Base-by-base conservation (phyloP, 2,329 filamentous ascomycete species). In the Colletotrichum karsti region DNA sequence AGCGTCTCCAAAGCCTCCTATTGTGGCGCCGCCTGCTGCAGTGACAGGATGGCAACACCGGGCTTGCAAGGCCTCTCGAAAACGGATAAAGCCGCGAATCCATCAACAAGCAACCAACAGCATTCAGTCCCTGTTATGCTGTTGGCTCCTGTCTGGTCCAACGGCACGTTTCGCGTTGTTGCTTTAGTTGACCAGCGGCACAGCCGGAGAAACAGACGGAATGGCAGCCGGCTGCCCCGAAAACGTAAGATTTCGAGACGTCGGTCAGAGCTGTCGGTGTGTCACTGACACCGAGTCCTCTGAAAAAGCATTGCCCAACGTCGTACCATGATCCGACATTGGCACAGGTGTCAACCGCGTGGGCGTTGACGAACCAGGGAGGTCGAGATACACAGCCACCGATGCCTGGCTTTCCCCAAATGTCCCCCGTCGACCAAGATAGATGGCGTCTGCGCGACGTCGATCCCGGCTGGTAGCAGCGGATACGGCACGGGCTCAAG, bases 381-480 rank as follows among this genome's bases (percentile, higher is more conserved):
- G 51, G 10, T 44, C 30, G 46, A 35, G 24, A 48, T 15, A 44
- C 58, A 51, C 18, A 63, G 12, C 26, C 41, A 50, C 13, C 35
- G n/a, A 39, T 55, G 33, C 15, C 50, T 56, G 33, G n/a, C n/a
- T 22, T 44, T 56, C 37, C 20, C 18, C 37, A 33, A 13, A 42
- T 51, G n/a, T 44, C 37, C 4, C 35, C 50, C 44, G 10, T 44
- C 35, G 59, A 35, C 9, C 51, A 44, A 56, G 35, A 56, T 63
- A 44, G 41, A 63, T 51, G 20, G 51, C 35, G 51, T 22, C 20
- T 57, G 42, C 22, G 42, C 42, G 39, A 42, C 50, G 51, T 63
- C 46, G 63, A 63, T 67, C 42, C 42, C 59, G 50, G 59, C 12
- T 30, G 37, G 8, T 67, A 51, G 44, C 28, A 50, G 50, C 63